Evolutionary conservation across 148 eudicot species (phyloP), one percentile per base, ranked within the genome.

Genomic region (Pharnaceum exiguum): DNA sequence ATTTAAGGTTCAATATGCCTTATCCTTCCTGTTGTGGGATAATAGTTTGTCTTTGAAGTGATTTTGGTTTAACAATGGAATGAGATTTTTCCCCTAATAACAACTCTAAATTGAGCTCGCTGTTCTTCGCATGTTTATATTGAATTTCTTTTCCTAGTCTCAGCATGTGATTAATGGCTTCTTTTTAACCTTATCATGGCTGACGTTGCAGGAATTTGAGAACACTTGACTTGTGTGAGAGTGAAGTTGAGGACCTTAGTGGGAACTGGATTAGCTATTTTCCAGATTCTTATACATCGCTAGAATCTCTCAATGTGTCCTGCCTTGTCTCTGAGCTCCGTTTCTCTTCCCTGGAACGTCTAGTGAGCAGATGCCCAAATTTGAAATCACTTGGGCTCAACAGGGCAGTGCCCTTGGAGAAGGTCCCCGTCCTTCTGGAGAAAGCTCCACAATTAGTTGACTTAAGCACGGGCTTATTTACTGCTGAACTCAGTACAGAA

Each of bases 241-340:
- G 99, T 59, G 99, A 93, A 36, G 95, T 93, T 63, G 95, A 86
- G 10, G 99, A 89, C 57, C 65, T 74, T n/a, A 82, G 87, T 64
- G 96, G 99, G 47, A 82, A 86, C 60, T 89, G 99, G 99, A 74
- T 89, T 33, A 83, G 84, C 70, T 82, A 83, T 65, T 93, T 93
- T 26, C 99, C 99, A 16, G 95, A 86, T 46, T 55, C 66, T 12
- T 83, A 36, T 52, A 85, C 99, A 7, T 83, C 95, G 11, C 50
- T 89, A 53, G 95, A 79, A 18, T 81, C 95, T 4, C 86, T 93
- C n/a, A 93, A 86, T 69, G 81, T 89, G 4, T 61, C 99, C 31
- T 93, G 96, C 72, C 74, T 93, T 22, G 46, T 27, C 38, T 83
- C 99, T 2, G 99, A 93, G 75, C 79, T 89, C 40, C 76, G 83